These are phyloP conservation scores for Plasmodium cynomolgi DNA, from an alignment of 169 alveolate species.

Conservation along the genomic window DNA sequence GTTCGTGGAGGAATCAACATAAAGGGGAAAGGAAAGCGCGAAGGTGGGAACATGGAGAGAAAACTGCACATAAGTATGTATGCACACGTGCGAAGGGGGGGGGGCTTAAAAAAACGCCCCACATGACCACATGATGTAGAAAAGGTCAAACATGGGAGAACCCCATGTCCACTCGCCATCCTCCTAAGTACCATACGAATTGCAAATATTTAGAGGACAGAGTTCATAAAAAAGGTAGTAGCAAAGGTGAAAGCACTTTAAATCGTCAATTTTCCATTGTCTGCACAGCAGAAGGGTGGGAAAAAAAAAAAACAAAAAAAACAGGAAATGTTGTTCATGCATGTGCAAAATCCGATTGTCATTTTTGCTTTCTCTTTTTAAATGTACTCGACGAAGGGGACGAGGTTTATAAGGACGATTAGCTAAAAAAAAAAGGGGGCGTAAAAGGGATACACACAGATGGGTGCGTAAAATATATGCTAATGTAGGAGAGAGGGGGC, in stretches of 20 bases:
- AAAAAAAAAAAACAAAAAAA: background rate
- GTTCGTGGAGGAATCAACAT: background rate
- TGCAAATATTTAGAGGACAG: conserved; percentile 47
- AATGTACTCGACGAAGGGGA: conserved; percentile 56
- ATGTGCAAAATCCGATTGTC: background rate
- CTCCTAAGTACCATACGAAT: conserved; percentile 64
- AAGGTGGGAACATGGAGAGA: background rate
- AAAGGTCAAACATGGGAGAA: background rate
- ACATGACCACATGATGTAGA: background rate
- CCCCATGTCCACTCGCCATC: background rate
- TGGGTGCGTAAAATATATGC: background rate
- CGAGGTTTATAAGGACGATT: conserved; percentile 48
- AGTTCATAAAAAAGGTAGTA: conserved; percentile 24
- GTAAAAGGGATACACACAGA: background rate
- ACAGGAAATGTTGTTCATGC: background rate
- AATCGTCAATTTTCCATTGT: conserved; percentile 41
- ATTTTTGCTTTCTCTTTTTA: conserved; percentile 9
- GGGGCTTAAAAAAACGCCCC: background rate
- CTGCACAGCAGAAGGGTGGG: background rate
- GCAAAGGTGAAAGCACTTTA: conserved; percentile 23
- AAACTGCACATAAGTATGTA: background rate
- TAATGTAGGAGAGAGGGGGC: background rate
- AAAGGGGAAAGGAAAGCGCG: background rate
- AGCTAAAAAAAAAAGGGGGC: conserved; percentile 15
- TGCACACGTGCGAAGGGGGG: background rate